A percentile compares a stretch with the other conserved stretches of the same genome.
These are phyloP conservation scores for Leishmania mexicana DNA, from an alignment of 208 protist species.

Conservation along the genomic window DNA sequence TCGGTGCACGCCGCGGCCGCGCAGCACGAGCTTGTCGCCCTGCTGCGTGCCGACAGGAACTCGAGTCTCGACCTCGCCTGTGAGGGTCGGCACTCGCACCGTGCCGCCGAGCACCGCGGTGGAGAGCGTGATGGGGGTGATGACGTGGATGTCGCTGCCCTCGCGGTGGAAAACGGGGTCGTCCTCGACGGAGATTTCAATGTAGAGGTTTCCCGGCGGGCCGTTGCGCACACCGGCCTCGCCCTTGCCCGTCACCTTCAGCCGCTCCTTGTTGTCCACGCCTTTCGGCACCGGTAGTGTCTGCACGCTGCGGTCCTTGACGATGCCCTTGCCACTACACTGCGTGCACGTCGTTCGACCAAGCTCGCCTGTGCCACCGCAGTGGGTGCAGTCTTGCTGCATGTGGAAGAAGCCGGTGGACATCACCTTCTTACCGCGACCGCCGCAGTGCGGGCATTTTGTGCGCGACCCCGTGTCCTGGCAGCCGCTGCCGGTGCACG, in stretches of 20 bases:
- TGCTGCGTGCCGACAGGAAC: constrained; percentile 89
- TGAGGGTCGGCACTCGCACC: constrained; percentile 79
- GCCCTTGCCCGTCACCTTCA: constrained; percentile 87
- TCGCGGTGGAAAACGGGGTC: constrained; percentile 88
- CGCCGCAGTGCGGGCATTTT: constrained; percentile 88
- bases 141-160: constrained; percentile 84
- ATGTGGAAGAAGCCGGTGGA: constrained; percentile 93
- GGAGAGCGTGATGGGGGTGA: constrained; percentile 78
- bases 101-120: constrained; percentile 81
- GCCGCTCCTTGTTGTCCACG: constrained; percentile 89
- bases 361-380: constrained; percentile 85
- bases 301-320: constrained; percentile 90
- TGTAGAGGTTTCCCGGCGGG: constrained; percentile 87
- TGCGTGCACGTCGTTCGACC: constrained; percentile 74
- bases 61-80: constrained; percentile 84
- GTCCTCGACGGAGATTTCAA: constrained; percentile 89
- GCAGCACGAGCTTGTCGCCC: constrained; percentile 87
- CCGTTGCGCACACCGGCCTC: constrained; percentile 90
- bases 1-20: constrained; percentile 81
- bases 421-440: constrained; percentile 90
- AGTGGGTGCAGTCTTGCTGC: constrained; percentile 92
- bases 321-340: constrained; percentile 89
- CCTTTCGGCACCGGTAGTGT: constrained; percentile 87
- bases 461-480: constrained; percentile 74
- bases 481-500: constrained; percentile 82